Percentiles rank a stretch among this genome's conserved stretches.
Evolutionary conservation across 805 yeast species (phyloP).

Genomic region (Ogataea naganishii): DNA sequence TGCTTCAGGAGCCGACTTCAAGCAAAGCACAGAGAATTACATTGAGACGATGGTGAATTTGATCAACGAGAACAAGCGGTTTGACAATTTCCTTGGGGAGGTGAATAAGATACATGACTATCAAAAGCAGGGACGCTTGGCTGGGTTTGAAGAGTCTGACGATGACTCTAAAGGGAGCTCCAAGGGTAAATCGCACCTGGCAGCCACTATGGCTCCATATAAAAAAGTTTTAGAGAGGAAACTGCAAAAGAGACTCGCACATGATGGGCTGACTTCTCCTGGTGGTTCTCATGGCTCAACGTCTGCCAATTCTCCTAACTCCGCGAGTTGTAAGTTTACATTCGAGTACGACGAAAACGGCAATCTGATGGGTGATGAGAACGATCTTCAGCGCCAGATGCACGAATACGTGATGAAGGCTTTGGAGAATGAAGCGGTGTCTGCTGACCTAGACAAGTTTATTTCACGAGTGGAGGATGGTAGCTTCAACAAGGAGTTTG

Average conservation of each 20-base stretch:
- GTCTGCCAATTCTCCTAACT: background rate
- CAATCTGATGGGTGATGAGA: conserved; percentile 11
- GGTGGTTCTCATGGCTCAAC: too few relatives aligned
- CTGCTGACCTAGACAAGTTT: too few relatives aligned
- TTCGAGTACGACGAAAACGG: conserved; percentile 16
- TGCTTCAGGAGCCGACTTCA: too few relatives aligned
- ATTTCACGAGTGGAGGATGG: too few relatives aligned
- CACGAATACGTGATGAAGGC: conserved; percentile 16
- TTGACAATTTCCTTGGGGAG: conserved; percentile 15
- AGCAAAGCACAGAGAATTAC: conserved; percentile 14
- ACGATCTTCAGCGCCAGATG: conserved; percentile 10
- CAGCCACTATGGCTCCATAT: background rate
- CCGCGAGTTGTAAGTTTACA: conserved; percentile 11
- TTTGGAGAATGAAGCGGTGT: too few relatives aligned
- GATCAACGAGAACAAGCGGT: conserved; percentile 14
- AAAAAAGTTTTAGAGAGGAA: background rate
- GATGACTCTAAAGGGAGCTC: background rate
- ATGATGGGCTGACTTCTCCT: background rate
- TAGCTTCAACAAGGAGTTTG: too few relatives aligned
- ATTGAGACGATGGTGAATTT: conserved; percentile 15
- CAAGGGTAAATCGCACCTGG: background rate
- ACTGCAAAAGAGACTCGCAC: conserved; percentile 1
- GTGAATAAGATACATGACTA: conserved; percentile 10
- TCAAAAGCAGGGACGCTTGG: conserved; percentile 4
- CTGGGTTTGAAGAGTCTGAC: background rate